Evolutionary conservation across 2,329 filamentous ascomycete species (phyloP), one percentile per base, ranked within the genome.

Genomic region (Bipolaris bicolor): DNA sequence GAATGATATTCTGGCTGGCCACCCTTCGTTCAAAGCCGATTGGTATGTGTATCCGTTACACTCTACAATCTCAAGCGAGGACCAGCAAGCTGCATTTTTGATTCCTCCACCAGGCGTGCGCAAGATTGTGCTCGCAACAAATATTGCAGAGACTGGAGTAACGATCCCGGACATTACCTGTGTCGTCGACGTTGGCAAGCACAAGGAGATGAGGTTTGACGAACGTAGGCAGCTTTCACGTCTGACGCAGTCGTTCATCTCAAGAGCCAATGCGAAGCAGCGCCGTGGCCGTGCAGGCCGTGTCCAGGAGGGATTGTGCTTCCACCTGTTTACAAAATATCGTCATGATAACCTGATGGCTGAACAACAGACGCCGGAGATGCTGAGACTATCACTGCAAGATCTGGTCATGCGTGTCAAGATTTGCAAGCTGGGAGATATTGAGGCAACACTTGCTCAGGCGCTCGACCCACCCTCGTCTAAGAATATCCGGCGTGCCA

Each of bases 131-230:
- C 84, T 99, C 52, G 93, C 95, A 1, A 99, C 95, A 13, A 99
- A 99, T 72, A 99, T 99, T 74, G 95, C 95, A 4, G 95, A 99
- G 76, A 99, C 95, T 0, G 95, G 95, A 80, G 97, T 99, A 71
- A 99, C 95, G 0, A 99, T 99, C 64, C 95, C 95, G 1, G 95
- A 99, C 73, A 91, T 99, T 29, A 98, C 95, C 0, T 97, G 93
- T 67, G 95, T 99, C 44, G 90, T 99, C 57, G 95, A 99, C 75
- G 93, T 92, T 0, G 95, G 95, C 55, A 98, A 97, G 76, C 94
- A 98, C 77, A 92, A 96, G 64, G 94, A 97, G 76, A 97, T 97
- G 94, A 82, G 94, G 26, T 98, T 96, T 68, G 94, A 99, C 71
- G 95, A 99, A 78, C 87, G 91, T 53, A 85, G 92, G 55, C 95